Evolutionary conservation across 2,329 filamentous ascomycete species (phyloP).

Genomic region (Aspergillus unguis): DNA sequence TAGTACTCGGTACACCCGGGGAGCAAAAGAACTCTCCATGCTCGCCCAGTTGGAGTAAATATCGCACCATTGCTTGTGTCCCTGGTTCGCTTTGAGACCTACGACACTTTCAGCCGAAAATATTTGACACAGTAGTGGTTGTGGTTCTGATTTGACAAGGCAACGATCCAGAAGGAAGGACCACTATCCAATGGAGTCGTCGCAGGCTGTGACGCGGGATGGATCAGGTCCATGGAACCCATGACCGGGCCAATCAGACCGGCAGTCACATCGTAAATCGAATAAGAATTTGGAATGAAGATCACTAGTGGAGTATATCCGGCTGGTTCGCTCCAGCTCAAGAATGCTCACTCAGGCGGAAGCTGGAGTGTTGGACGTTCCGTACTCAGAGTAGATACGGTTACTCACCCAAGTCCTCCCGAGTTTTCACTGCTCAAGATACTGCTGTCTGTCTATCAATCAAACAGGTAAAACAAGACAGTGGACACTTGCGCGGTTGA

Average conservation of each 20-base stretch:
- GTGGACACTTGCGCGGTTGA: too few species aligned
- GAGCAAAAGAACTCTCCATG: not conserved
- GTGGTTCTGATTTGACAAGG: constrained; percentile 1
- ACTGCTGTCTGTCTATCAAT: too few species aligned
- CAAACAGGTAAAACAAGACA: too few species aligned
- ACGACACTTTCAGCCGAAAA: not conserved
- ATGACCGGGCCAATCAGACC: not conserved
- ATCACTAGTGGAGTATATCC: not conserved
- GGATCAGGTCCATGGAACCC: not conserved
- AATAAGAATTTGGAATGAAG: not conserved
- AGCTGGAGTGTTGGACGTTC: too few species aligned
- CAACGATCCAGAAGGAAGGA: not conserved
- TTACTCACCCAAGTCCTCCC: too few species aligned
- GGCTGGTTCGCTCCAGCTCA: too few species aligned
- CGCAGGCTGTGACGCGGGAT: not conserved
- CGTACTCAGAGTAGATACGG: too few species aligned
- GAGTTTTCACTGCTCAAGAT: too few species aligned
- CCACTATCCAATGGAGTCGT: not conserved
- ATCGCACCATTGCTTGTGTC: not conserved
- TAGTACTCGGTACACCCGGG: not conserved
- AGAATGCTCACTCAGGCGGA: too few species aligned
- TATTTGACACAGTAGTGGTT: not conserved
- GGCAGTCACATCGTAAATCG: not conserved
- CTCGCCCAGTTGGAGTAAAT: not conserved
- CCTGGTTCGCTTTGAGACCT: not conserved